phyloP scores from a whole-genome alignment of 371 early-diverging fungal genomes.

The Nematocida minor region DNA sequence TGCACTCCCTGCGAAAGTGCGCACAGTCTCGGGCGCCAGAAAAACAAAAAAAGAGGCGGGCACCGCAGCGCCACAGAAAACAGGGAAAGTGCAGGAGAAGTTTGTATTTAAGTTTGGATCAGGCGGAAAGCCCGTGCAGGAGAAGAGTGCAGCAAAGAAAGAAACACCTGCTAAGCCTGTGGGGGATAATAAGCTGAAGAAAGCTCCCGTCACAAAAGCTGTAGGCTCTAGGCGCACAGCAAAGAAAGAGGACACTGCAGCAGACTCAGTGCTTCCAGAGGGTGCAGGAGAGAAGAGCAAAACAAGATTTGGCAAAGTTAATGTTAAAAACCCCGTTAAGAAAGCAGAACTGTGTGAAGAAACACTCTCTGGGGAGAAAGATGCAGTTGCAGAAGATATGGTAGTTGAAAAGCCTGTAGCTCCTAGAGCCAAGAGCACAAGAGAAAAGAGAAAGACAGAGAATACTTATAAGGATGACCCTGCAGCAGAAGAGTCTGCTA shows the following conservation, averaged over 20 bases:
- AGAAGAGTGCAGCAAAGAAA: background rate
- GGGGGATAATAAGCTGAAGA: background rate
- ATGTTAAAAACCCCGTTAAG: too few species aligned
- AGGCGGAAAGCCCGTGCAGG: background rate
- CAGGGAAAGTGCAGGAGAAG: background rate
- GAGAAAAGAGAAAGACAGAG: too few species aligned
- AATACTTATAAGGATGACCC: too few species aligned
- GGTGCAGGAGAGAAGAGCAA: too few species aligned
- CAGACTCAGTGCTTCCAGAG: too few species aligned
- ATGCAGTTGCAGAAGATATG: background rate
- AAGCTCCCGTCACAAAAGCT: background rate
- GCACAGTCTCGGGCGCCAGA: background rate
- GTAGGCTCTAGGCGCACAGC: too few species aligned
- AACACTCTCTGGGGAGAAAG: too few species aligned
- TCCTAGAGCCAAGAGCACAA: too few species aligned
- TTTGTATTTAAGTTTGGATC: background rate
- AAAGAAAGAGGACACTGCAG: too few species aligned
- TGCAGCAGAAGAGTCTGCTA: background rate
- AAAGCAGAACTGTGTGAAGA: too few species aligned
- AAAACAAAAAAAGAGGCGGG: background rate
- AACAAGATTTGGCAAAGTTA: too few species aligned
- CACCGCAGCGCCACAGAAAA: background rate
- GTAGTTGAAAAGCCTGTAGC: background rate
- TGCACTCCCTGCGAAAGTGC: background rate
- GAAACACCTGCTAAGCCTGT: background rate